These are phyloP conservation scores for Vigna reflexopilosa DNA, from an alignment of 306 rosid species.

Conservation along the genomic window DNA sequence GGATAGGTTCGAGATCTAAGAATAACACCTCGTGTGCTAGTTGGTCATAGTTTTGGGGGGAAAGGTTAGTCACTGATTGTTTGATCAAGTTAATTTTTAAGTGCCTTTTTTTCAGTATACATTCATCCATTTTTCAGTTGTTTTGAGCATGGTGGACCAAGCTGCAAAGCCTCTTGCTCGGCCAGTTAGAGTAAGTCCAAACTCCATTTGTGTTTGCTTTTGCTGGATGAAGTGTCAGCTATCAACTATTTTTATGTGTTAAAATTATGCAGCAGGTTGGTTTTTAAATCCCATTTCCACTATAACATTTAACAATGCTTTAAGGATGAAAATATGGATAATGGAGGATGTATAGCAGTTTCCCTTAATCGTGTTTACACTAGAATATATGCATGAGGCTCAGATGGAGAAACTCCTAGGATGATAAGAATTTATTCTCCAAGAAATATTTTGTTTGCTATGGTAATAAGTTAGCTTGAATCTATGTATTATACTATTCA, in stretches of 20 bases:
- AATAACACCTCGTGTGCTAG: slow-evolving; percentile 85
- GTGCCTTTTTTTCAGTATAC: not conserved
- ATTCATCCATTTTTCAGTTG: slow-evolving; percentile 64
- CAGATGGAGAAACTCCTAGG: not conserved
- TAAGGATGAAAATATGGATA: slow-evolving; percentile 19
- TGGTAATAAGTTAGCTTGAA: not conserved
- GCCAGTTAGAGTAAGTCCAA: slow-evolving; percentile 80
- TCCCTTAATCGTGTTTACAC: not conserved
- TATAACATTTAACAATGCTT: slow-evolving; percentile 29
- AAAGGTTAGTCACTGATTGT: slow-evolving; percentile 64
- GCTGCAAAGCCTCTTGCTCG: slow-evolving; percentile 98
- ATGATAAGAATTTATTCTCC: slow-evolving; percentile 1
- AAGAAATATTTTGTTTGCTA: not conserved
- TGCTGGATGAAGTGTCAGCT: slow-evolving; percentile 15
- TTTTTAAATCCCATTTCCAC: slow-evolving; percentile 3
- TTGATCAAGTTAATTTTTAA: not conserved
- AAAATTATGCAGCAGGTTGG: not conserved
- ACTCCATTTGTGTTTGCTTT: slow-evolving; percentile 32
- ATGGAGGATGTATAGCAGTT: not conserved
- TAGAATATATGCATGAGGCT: not conserved
- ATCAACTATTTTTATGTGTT: slow-evolving; percentile 16
- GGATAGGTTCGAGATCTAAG: slow-evolving; percentile 75
- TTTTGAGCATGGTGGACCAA: slow-evolving; percentile 94
- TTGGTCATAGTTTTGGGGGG: slow-evolving; percentile 99
- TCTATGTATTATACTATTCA: not conserved